Evolutionary conservation across 2,329 filamentous ascomycete genomes (phyloP).

Genomic region (Tolypocladium guangdongense): DNA sequence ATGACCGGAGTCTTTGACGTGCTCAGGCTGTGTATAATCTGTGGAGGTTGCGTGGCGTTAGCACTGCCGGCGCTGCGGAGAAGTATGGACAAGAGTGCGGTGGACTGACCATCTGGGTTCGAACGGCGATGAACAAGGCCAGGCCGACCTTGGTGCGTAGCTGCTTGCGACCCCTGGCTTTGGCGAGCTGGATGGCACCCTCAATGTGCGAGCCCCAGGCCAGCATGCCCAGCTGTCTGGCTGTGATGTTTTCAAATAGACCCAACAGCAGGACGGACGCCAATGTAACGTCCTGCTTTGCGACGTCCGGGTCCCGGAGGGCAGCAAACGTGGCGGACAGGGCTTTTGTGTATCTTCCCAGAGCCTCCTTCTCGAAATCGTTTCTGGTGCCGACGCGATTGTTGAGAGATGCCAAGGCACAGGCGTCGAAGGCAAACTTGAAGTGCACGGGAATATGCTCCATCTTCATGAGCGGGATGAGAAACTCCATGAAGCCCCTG

Average conservation of each 20-base stretch:
- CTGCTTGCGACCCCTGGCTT: constrained; percentile 44
- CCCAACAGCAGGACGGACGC: constrained; percentile 49
- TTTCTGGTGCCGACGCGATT: constrained; percentile 31
- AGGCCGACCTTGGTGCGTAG: constrained; percentile 40
- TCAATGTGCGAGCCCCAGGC: constrained; percentile 56
- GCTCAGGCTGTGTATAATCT: constrained; percentile 47
- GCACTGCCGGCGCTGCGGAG: neutral
- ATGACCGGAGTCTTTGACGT: constrained; percentile 40
- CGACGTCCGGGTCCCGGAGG: constrained; percentile 36
- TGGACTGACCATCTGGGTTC: constrained; percentile 44
- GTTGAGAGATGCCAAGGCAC: constrained; percentile 44
- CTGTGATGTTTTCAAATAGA: constrained; percentile 49
- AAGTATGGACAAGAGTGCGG: neutral
- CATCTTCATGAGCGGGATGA: constrained; percentile 42
- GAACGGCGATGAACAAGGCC: constrained; percentile 46
- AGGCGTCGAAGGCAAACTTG: constrained; percentile 46
- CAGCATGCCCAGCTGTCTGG: constrained; percentile 40
- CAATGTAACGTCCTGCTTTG: constrained; percentile 45
- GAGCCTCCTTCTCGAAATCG: constrained; percentile 27
- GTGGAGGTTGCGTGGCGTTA: constrained; percentile 1
- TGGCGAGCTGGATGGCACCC: constrained; percentile 50
- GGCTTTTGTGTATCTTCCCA: constrained; percentile 44
- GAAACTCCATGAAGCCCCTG: constrained; percentile 47
- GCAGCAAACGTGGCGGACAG: constrained; percentile 41
- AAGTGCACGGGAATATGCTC: constrained; percentile 35